A percentile compares a stretch with the other conserved stretches of the same genome.
These are phyloP conservation scores for Botryotinia globosa DNA, from an alignment of 2,329 filamentous ascomycete species.

Conservation along the genomic window DNA sequence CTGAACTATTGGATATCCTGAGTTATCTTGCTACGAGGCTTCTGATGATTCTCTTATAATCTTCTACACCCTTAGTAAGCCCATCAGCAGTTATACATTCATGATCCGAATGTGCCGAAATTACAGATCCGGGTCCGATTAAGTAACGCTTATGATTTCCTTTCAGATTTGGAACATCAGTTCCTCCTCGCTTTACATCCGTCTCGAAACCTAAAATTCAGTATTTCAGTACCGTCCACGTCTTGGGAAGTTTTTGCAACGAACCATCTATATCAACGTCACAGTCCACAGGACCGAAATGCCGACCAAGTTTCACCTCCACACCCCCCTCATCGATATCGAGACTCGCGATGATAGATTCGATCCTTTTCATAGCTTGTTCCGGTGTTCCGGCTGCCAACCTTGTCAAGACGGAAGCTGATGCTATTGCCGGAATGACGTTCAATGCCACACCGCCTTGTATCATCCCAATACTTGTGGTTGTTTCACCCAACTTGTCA, in stretches of 20 bases:
- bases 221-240: background rate
- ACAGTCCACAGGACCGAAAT: slow-evolving; percentile 70
- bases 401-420: slow-evolving; percentile 6
- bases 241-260: background rate
- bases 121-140: slow-evolving; percentile 67
- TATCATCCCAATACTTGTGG: slow-evolving; percentile 77
- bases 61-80: slow-evolving; percentile 71
- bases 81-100: slow-evolving; percentile 74
- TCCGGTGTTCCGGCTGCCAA: background rate
- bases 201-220: slow-evolving; percentile 61
- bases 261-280: slow-evolving; percentile 62
- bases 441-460: slow-evolving; percentile 79
- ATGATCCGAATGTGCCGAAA: slow-evolving; percentile 80
- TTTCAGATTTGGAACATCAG: slow-evolving; percentile 63
- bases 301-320: slow-evolving; percentile 64
- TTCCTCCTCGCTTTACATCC: slow-evolving; percentile 83
- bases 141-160: slow-evolving; percentile 50
- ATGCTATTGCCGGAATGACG: slow-evolving; percentile 65
- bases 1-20: background rate
- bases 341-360: background rate
- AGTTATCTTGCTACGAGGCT: background rate
- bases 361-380: background rate
- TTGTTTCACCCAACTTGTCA: slow-evolving; percentile 77
- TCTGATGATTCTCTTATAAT: slow-evolving; percentile 57
- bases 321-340: slow-evolving; percentile 38